Conservation (phyloP, 2,329 filamentous ascomycete species). For the Diaporthe citriasiana region DNA sequence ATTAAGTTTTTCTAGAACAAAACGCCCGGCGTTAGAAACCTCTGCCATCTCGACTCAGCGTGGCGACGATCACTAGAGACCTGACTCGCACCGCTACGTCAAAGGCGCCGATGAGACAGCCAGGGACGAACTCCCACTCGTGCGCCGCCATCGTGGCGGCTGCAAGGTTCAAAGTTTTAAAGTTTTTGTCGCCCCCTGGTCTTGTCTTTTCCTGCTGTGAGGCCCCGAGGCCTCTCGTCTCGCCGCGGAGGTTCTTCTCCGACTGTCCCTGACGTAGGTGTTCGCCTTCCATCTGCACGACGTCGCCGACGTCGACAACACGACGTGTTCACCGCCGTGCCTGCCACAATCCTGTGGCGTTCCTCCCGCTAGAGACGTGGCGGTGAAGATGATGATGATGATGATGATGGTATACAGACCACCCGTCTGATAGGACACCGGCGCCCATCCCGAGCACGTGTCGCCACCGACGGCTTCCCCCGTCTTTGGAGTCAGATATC, state of each 20-base stretch:
- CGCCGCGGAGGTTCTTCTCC: not conserved
- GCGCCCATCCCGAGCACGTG: not conserved
- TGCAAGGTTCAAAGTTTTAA: slow-evolving; percentile 31
- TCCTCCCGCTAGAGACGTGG: not conserved
- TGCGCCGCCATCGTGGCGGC: slow-evolving; percentile 2
- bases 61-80: slow-evolving; percentile 3
- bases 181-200: not conserved
- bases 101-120: not conserved
- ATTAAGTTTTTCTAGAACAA: slow-evolving; percentile 20
- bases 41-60: slow-evolving; percentile 21
- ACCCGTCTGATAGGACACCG: not conserved
- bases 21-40: slow-evolving; percentile 13
- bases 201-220: not conserved
- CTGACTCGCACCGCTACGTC: slow-evolving; percentile 13
- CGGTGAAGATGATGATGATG: not conserved
- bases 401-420: not conserved
- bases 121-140: slow-evolving; percentile 11
- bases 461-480: not conserved
- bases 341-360: not conserved
- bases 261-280: not conserved
- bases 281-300: not conserved
- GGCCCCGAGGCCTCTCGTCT: not conserved
- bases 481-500: not conserved
- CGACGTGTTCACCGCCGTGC: not conserved
- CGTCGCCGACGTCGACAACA: not conserved